Percentiles rank a stretch among this genome's conserved stretches.
Evolutionary conservation across 2,329 filamentous ascomycete species (phyloP).

Genomic region (Teratosphaeria nubilosa): DNA sequence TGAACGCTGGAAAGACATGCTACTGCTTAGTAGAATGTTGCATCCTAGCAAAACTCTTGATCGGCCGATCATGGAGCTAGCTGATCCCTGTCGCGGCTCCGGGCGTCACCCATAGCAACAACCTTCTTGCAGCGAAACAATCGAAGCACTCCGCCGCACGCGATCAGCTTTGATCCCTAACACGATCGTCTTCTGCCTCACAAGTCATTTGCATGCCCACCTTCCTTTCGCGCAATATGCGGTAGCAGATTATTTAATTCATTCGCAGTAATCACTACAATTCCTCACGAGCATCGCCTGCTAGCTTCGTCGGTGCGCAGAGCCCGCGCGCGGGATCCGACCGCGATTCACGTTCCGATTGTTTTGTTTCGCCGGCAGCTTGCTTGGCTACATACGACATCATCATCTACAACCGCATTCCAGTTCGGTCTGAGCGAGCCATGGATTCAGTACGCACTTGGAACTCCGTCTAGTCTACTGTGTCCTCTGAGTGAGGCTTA

Average conservation of each 20-base stretch:
- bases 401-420: neutral
- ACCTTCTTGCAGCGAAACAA: neutral
- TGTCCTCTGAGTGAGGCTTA: constrained; percentile 2
- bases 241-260: neutral
- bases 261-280: neutral
- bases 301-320: neutral
- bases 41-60: too few species aligned
- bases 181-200: neutral
- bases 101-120: neutral
- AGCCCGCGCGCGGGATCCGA: neutral
- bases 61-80: neutral
- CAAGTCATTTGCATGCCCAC: neutral
- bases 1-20: too few species aligned
- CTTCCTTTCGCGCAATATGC: neutral
- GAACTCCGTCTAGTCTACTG: neutral
- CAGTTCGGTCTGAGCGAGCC: neutral
- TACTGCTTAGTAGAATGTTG: too few species aligned
- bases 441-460: constrained; percentile 10
- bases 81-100: neutral
- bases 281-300: neutral
- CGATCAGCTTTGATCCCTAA: neutral
- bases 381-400: neutral
- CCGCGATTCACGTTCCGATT: neutral
- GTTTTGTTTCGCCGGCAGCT: neutral
- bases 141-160: neutral